Percentiles rank a stretch among this genome's conserved stretches.
Evolutionary conservation across 2,329 filamentous ascomycete genomes (phyloP).

Genomic region (Diaporthe citri): DNA sequence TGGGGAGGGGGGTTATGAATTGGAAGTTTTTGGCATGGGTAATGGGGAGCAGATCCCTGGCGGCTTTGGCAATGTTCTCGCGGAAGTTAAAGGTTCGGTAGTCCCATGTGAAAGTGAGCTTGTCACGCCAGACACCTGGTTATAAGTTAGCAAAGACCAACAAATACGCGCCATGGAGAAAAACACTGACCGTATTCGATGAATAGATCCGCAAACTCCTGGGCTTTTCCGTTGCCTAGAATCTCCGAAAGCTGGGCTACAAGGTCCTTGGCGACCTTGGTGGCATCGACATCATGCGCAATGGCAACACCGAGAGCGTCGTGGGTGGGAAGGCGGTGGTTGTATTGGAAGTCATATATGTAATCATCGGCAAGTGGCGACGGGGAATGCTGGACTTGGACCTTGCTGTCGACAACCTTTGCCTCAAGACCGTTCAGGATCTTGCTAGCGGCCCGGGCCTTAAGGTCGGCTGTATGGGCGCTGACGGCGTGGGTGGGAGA

Average conservation of each 20-base stretch:
- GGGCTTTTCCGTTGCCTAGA: not conserved
- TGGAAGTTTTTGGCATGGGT: constrained; percentile 47
- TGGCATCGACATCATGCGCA: not conserved
- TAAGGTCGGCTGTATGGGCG: not conserved
- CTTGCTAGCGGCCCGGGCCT: not conserved
- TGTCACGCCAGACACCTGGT: constrained; percentile 52
- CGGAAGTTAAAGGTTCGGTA: constrained; percentile 52
- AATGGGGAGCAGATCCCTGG: constrained; percentile 48
- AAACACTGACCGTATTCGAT: not conserved
- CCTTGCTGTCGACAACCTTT: constrained; percentile 1
- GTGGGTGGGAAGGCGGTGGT: constrained; percentile 42
- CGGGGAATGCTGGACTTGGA: not conserved
- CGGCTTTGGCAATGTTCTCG: constrained; percentile 48
- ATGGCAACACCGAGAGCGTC: not conserved
- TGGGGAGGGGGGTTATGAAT: constrained; percentile 44
- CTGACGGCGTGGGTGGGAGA: not conserved
- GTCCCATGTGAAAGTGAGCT: constrained; percentile 53
- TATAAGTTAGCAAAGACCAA: not conserved
- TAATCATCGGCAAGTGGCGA: constrained; percentile 53
- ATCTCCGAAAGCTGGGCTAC: not conserved
- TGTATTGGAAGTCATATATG: constrained; percentile 58
- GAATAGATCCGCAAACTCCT: not conserved
- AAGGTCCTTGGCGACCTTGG: not conserved
- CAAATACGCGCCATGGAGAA: not conserved
- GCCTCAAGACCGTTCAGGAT: not conserved